phyloP scores from a whole-genome alignment of 2,329 filamentous ascomycete species.

The Didymella exigua region DNA sequence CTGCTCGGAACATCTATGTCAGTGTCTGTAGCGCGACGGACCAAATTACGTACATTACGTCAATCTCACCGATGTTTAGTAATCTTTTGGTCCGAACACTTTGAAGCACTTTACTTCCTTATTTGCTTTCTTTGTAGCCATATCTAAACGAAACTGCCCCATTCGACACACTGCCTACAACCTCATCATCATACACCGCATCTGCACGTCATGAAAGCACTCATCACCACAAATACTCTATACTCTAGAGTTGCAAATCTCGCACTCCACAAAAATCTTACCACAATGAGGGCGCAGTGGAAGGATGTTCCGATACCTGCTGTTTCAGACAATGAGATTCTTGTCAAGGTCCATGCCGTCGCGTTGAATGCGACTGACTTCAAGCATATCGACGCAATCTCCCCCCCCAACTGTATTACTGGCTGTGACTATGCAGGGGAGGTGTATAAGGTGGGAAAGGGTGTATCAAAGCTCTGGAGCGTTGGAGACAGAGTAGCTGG shows the following conservation, averaged over 20 bases:
- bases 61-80: no score
- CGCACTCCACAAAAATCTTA: neutral
- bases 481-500: neutral
- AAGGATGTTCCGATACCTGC: neutral
- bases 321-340: neutral
- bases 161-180: no score
- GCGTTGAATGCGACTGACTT: neutral
- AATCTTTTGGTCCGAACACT: no score
- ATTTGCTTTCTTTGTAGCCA: no score
- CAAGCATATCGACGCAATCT: slow-evolving; percentile 1
- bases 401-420: neutral
- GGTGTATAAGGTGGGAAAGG: neutral
- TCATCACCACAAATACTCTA: neutral
- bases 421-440: neutral
- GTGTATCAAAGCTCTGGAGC: neutral
- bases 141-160: no score
- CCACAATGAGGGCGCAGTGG: neutral
- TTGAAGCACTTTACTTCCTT: no score
- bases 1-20: no score
- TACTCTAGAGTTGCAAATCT: neutral
- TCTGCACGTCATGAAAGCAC: slow-evolving; percentile 16
- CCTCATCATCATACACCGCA: slow-evolving; percentile 36
- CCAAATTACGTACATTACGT: no score
- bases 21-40: no score
- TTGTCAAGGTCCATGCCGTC: neutral